Percentiles rank a stretch among this genome's conserved stretches.
These are phyloP conservation scores for Penicillium frequentans DNA, from an alignment of 2,329 filamentous ascomycete genomes.

Conservation along the genomic window DNA sequence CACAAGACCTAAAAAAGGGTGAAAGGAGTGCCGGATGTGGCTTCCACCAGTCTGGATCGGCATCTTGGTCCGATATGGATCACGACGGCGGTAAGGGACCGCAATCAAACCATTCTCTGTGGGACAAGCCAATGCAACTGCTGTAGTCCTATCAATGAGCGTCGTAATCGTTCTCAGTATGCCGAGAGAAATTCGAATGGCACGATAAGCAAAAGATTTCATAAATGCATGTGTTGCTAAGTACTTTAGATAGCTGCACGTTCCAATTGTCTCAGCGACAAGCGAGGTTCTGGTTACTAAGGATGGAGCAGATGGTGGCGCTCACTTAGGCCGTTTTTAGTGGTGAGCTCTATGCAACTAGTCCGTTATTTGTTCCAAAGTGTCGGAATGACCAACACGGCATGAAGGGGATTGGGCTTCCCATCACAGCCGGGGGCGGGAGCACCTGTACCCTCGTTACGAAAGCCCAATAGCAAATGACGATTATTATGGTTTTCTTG, in stretches of 20 bases:
- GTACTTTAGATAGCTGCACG: not conserved
- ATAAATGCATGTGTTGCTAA: not conserved
- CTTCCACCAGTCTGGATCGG: not conserved
- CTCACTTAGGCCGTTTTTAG: not conserved
- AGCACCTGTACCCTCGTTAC: not conserved
- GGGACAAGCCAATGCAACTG: slow-evolving; percentile 9
- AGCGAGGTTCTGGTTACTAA: slow-evolving; percentile 4
- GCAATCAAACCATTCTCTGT: slow-evolving; percentile 5
- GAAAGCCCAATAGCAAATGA: not conserved
- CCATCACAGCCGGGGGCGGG: not conserved
- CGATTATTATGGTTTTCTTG: not conserved
- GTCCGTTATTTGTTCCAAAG: not conserved
- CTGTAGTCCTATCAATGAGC: not conserved
- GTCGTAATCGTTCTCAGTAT: not conserved
- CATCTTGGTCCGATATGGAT: slow-evolving; percentile 4
- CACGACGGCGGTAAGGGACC: slow-evolving; percentile 8
- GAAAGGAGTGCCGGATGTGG: not conserved
- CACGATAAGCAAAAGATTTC: not conserved
- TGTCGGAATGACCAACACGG: slow-evolving; percentile 15
- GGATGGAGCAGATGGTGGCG: slow-evolving; percentile 13
- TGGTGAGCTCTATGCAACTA: not conserved
- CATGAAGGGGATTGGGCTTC: slow-evolving; percentile 10
- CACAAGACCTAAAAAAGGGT: not conserved
- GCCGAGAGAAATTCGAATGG: not conserved
- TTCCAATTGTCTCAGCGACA: not conserved